These are phyloP conservation scores for Candida gorgasii DNA, from an alignment of 805 yeast genomes.

Conservation along the genomic window DNA sequence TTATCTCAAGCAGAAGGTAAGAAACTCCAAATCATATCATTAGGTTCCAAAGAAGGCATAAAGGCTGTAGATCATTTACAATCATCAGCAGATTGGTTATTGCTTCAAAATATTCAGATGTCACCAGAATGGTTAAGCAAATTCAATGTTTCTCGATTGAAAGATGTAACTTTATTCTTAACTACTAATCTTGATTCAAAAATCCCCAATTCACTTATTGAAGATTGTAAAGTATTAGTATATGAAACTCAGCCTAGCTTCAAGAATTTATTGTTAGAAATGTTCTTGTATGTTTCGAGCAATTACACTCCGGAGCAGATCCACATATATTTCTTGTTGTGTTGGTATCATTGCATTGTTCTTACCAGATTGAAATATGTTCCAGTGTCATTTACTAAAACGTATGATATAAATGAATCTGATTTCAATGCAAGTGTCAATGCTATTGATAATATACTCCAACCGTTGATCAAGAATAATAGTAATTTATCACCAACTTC, in stretches of 20 bases:
- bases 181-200: slow-evolving; percentile 55
- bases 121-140: slow-evolving; percentile 62
- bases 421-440: slow-evolving; percentile 57
- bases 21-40: slow-evolving; percentile 50
- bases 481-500: slow-evolving; percentile 45
- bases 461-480: slow-evolving; percentile 21
- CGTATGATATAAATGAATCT: slow-evolving; percentile 71
- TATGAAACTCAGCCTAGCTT: slow-evolving; percentile 68
- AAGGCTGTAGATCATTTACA: slow-evolving; percentile 17
- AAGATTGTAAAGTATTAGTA: slow-evolving; percentile 53
- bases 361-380: slow-evolving; percentile 58
- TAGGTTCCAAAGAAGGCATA: slow-evolving; percentile 74
- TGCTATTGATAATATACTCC: slow-evolving; percentile 46
- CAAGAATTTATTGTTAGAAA: slow-evolving; percentile 45
- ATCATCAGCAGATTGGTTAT: slow-evolving; percentile 67
- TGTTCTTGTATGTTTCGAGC: slow-evolving; percentile 21
- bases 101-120: slow-evolving; percentile 81
- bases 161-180: slow-evolving; percentile 58
- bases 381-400: slow-evolving; percentile 62
- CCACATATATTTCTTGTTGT: slow-evolving; percentile 52
- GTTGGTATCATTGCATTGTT: slow-evolving; percentile 72
- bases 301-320: slow-evolving; percentile 49
- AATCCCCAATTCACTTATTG: slow-evolving; percentile 58
- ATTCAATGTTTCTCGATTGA: slow-evolving; percentile 33
- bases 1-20: slow-evolving; percentile 35